Evolutionary conservation across 164 flowering plant genomes (phyloP).

Genomic region (Tetrastigma voinierianum): DNA sequence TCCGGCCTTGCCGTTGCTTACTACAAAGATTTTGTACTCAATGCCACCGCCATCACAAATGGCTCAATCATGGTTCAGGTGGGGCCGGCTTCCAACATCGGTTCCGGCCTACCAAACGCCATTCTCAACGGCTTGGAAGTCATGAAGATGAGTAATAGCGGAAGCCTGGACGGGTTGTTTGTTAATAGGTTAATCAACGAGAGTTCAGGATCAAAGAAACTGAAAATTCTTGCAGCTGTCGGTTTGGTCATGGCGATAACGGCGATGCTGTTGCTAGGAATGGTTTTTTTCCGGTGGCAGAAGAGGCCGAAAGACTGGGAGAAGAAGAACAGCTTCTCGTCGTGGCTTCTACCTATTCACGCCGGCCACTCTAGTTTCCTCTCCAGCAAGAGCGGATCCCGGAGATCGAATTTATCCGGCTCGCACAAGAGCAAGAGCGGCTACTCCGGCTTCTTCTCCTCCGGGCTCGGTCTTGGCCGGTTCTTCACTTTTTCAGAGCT

Average conservation of each 20-base stretch:
- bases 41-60: slow-evolving; percentile 40
- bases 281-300: slow-evolving; percentile 36
- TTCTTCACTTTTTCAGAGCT: slow-evolving; percentile 60
- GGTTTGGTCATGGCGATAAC: slow-evolving; percentile 47
- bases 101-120: slow-evolving; percentile 47
- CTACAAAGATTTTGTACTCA: slow-evolving; percentile 66
- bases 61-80: slow-evolving; percentile 60
- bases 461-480: slow-evolving; percentile 47
- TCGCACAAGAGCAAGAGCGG: slow-evolving; percentile 50
- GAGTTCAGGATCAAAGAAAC: neutral
- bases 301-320: slow-evolving; percentile 48
- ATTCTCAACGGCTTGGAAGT: slow-evolving; percentile 84
- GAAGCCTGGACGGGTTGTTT: slow-evolving; percentile 66
- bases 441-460: slow-evolving; percentile 37
- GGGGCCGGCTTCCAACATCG: slow-evolving; percentile 39
- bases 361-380: slow-evolving; percentile 26
- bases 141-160: slow-evolving; percentile 77
- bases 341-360: slow-evolving; percentile 57
- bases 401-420: slow-evolving; percentile 25
- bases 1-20: slow-evolving; percentile 58
- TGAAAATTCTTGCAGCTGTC: slow-evolving; percentile 36
- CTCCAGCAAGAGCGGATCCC: slow-evolving; percentile 42
- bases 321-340: slow-evolving; percentile 44
- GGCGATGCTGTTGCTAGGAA: slow-evolving; percentile 37
- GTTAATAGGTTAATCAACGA: slow-evolving; percentile 34